Evolutionary conservation across 805 yeast genomes (phyloP).

Genomic region (Spathaspora gorwiae): DNA sequence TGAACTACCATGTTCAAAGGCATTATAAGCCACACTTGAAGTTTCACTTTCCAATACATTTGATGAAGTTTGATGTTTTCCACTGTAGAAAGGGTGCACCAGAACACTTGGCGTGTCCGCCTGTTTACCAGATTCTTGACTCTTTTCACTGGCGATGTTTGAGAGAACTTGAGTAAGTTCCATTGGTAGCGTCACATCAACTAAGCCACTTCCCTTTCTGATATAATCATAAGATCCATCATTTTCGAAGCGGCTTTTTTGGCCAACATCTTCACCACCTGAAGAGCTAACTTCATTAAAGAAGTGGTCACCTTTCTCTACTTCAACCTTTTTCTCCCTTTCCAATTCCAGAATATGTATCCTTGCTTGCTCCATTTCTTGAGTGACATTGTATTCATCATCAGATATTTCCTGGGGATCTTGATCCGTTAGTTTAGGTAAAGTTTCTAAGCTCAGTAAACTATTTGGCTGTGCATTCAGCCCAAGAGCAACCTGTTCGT

Average conservation of each 20-base stretch:
- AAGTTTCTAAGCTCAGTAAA: too few species aligned
- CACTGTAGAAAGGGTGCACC: too few species aligned
- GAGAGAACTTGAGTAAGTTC: constrained; percentile 2
- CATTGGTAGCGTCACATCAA: neutral
- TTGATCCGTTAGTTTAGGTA: too few species aligned
- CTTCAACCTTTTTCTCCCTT: neutral
- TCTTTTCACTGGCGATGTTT: constrained; percentile 2
- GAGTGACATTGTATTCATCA: constrained; percentile 6
- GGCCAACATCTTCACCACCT: neutral
- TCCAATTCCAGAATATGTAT: neutral
- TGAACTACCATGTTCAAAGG: too few species aligned
- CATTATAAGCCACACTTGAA: too few species aligned
- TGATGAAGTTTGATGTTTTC: too few species aligned
- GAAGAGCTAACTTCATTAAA: neutral
- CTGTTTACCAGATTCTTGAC: constrained; percentile 4
- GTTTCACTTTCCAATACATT: too few species aligned
- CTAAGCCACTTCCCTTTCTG: neutral
- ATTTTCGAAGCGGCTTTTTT: neutral
- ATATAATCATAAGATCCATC: neutral
- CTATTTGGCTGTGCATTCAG: too few species aligned
- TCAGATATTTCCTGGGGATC: too few species aligned
- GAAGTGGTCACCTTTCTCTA: too few species aligned
- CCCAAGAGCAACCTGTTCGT: constrained; percentile 13
- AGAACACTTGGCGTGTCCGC: too few species aligned
- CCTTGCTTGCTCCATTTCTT: constrained; percentile 1